A percentile compares a stretch with the other conserved stretches of the same genome.
Conservation (phyloP, 2,329 filamentous ascomycete species). For the Trichoderma sp. region DNA sequence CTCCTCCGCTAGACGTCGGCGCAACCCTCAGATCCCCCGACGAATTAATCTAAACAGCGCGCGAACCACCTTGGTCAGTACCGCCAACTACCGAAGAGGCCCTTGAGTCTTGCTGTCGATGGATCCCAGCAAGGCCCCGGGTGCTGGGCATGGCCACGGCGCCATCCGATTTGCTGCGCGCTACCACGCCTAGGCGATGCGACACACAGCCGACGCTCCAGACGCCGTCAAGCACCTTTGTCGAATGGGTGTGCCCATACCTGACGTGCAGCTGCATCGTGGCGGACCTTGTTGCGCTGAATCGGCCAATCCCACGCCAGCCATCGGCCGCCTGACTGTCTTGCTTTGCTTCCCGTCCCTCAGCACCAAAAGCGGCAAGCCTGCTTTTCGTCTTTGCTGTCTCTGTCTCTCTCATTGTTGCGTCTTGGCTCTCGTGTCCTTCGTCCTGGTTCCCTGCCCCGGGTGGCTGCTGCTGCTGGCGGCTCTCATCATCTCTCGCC, state of each 20-base stretch:
- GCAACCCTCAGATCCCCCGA: constrained; percentile 9
- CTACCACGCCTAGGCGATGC: constrained; percentile 15
- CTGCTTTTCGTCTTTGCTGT: neutral
- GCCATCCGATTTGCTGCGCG: constrained; percentile 20
- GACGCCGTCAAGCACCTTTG: constrained; percentile 17
- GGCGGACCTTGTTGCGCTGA: constrained; percentile 17
- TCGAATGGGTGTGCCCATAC: constrained; percentile 21
- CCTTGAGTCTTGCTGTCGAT: constrained; percentile 3
- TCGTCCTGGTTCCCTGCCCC: constrained; percentile 1
- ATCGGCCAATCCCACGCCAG: constrained; percentile 19
- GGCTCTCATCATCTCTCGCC: neutral
- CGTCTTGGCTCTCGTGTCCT: constrained; percentile 1
- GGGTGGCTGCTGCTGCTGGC: neutral
- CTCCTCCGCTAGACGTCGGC: neutral
- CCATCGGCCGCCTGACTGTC: constrained; percentile 20
- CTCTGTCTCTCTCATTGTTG: constrained; percentile 1
- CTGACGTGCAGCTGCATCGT: constrained; percentile 22
- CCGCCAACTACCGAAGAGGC: constrained; percentile 20
- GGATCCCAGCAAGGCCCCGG: constrained; percentile 11
- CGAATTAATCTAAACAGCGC: constrained; percentile 16
- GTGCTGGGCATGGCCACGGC: constrained; percentile 5
- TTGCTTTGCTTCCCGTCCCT: constrained; percentile 10
- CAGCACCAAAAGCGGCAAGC: constrained; percentile 18
- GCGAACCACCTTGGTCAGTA: constrained; percentile 16
- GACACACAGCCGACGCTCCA: constrained; percentile 18